A percentile compares a stretch with the other conserved stretches of the same genome.
phyloP scores from a whole-genome alignment of 164 flowering plant species.

The Buxus sempervirens region DNA sequence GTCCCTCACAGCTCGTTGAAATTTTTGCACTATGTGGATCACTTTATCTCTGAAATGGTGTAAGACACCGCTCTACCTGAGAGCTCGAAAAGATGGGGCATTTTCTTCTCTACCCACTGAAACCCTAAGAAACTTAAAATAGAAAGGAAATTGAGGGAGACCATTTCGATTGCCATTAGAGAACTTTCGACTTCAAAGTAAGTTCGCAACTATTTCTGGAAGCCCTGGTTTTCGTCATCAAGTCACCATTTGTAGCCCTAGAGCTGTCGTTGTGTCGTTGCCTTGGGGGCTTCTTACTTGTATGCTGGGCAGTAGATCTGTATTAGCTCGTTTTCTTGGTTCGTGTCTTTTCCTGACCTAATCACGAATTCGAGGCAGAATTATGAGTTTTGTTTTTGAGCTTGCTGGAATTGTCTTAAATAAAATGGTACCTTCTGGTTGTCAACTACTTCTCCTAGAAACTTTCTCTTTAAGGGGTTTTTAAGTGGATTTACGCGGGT shows the following conservation, averaged over 20 bases:
- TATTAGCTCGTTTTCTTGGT: constrained; percentile 2
- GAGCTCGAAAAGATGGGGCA: constrained; percentile 6
- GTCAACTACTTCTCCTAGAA: not conserved
- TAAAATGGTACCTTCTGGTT: not conserved
- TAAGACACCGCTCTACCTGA: constrained; percentile 8
- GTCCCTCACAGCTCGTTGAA: constrained; percentile 47
- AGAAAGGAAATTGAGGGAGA: constrained; percentile 13
- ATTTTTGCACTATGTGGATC: constrained; percentile 42
- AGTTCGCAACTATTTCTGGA: constrained; percentile 10
- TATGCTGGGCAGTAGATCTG: constrained; percentile 10
- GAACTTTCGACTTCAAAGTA: constrained; percentile 9
- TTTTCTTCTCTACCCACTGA: constrained; percentile 18
- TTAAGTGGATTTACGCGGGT: not conserved
- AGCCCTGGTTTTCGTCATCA: constrained; percentile 32
- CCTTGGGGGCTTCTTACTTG: constrained; percentile 10
- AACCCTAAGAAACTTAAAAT: constrained; percentile 30
- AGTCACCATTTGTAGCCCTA: not conserved
- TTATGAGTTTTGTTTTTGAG: constrained; percentile 6
- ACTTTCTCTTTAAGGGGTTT: not conserved
- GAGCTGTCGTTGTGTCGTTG: constrained; percentile 1
- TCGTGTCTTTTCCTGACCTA: not conserved
- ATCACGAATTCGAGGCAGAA: constrained; percentile 12
- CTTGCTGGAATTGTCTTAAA: not conserved
- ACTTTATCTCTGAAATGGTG: constrained; percentile 33
- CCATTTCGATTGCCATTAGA: constrained; percentile 21